Percentiles rank a stretch among this genome's conserved stretches.
phyloP scores from a whole-genome alignment of 495 filamentous ascomycete genomes.

The Penicillium angulare region DNA sequence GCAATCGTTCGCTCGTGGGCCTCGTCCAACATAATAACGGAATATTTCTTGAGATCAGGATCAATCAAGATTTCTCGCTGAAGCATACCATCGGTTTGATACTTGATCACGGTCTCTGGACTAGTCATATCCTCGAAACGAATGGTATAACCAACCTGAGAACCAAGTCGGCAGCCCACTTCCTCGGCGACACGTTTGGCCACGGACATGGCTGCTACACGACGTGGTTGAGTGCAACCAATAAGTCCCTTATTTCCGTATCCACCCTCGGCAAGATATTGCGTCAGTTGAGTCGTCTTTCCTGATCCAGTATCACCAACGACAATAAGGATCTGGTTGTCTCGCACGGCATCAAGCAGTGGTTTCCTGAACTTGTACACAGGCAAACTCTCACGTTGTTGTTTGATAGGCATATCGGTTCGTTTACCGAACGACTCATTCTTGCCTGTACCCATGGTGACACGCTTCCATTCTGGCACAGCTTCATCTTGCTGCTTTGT shows the following conservation, averaged over 20 bases:
- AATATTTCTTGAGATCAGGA: constrained; percentile 81
- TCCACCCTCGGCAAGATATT: constrained; percentile 90
- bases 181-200: constrained; percentile 96
- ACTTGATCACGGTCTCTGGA: constrained; percentile 91
- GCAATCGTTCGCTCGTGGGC: constrained; percentile 97
- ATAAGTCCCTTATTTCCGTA: constrained; percentile 90
- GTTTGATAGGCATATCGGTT: constrained; percentile 89
- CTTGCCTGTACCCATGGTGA: constrained; percentile 64
- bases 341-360: constrained; percentile 80
- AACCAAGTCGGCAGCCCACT: constrained; percentile 85
- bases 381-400: constrained; percentile 87
- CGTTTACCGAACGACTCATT: constrained; percentile 81
- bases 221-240: constrained; percentile 94
- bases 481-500: constrained; percentile 59
- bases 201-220: constrained; percentile 96
- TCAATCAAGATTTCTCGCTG: constrained; percentile 92
- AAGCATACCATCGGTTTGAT: constrained; percentile 99
- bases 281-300: constrained; percentile 95
- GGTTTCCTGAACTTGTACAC: constrained; percentile 88
- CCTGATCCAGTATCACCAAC: constrained; percentile 97
- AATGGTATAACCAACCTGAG: constrained; percentile 96
- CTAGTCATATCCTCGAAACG: constrained; percentile 95
- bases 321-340: constrained; percentile 92
- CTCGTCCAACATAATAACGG: constrained; percentile 97
- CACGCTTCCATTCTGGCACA: constrained; percentile 91